Conservation (phyloP, 768 basidiomycete species). For the Auriscalpium vulgare region DNA sequence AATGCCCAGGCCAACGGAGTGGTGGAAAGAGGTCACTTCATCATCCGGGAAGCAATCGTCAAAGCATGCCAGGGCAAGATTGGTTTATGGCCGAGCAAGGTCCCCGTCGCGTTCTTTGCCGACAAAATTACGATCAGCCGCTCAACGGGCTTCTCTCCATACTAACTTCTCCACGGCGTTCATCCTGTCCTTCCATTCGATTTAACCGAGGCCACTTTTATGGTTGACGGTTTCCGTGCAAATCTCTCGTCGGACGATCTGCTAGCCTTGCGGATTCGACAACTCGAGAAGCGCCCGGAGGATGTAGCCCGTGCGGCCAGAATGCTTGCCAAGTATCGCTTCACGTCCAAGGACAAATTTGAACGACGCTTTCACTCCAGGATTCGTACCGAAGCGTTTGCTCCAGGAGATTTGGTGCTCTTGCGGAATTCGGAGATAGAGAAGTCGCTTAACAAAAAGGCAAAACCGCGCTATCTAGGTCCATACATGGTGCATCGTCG, state of each 20-base stretch:
- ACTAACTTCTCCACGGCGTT: conserved; percentile 21
- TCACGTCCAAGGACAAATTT: conserved; percentile 19
- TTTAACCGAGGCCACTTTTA: conserved; percentile 24
- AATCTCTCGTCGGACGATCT: conserved; percentile 16
- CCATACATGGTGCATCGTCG: conserved; percentile 26
- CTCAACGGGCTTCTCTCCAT: conserved; percentile 18
- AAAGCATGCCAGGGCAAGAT: conserved; percentile 18
- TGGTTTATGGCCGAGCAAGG: conserved; percentile 17
- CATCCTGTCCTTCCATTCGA: conserved; percentile 26
- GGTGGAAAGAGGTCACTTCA: conserved; percentile 27
- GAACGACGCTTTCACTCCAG: conserved; percentile 14
- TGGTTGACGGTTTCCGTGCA: conserved; percentile 16
- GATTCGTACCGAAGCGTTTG: conserved; percentile 21
- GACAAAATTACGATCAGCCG: conserved; percentile 16
- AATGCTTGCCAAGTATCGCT: conserved; percentile 10
- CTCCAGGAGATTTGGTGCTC: conserved; percentile 26
- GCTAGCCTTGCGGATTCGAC: conserved; percentile 16
- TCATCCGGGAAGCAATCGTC: conserved; percentile 24
- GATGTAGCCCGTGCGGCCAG: conserved; percentile 18
- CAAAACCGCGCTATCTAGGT: conserved; percentile 27
- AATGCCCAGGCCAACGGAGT: conserved; percentile 30
- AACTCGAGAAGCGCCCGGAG: conserved; percentile 19
- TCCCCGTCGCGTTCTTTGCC: conserved; percentile 19
- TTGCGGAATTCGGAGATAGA: conserved; percentile 27
- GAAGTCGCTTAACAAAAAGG: conserved; percentile 23